Evolutionary conservation across 225 moss, liverwort and hornwort genomes (phyloP).

Genomic region (Ulota crispa): DNA sequence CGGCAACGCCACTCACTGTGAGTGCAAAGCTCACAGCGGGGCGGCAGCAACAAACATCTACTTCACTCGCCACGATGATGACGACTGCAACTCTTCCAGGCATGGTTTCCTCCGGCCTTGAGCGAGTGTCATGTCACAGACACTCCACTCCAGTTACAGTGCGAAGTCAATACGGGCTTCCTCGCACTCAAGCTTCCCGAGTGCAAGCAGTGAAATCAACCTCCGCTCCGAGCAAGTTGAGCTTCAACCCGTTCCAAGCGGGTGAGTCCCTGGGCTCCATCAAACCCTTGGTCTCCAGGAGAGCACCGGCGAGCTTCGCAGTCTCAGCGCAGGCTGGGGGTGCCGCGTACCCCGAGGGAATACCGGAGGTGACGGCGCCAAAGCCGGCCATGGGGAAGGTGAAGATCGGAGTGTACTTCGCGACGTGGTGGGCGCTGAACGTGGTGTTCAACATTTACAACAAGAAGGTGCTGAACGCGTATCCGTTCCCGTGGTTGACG

Average conservation of each 20-base stretch:
- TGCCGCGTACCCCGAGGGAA: conserved; percentile 31
- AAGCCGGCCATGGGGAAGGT: conserved; percentile 49
- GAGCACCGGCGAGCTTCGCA: background rate
- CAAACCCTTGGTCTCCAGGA: conserved; percentile 12
- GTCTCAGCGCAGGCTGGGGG: conserved; percentile 44
- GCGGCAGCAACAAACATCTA: background rate
- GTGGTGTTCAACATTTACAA: conserved; percentile 95
- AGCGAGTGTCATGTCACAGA: background rate
- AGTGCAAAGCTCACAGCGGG: conserved; percentile 25
- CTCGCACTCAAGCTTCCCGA: conserved; percentile 9
- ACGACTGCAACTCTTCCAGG: conserved; percentile 24
- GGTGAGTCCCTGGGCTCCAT: conserved; percentile 24
- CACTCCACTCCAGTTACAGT: conserved; percentile 6
- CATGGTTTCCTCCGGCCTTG: conserved; percentile 26
- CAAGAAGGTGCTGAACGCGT: conserved; percentile 90
- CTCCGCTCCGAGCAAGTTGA: conserved; percentile 7
- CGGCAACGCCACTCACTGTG: conserved; percentile 30
- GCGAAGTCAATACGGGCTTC: conserved; percentile 28
- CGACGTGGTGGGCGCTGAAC: conserved; percentile 84
- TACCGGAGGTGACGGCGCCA: conserved; percentile 14
- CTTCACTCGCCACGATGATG: conserved; percentile 23
- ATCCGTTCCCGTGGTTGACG: conserved; percentile 81
- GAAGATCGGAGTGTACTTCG: conserved; percentile 77
- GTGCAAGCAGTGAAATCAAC: conserved; percentile 19
- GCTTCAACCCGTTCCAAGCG: conserved; percentile 35